A percentile compares a stretch with the other conserved stretches of the same genome.
These are phyloP conservation scores for Didymella exigua DNA, from an alignment of 2,329 filamentous ascomycete genomes.

Conservation along the genomic window DNA sequence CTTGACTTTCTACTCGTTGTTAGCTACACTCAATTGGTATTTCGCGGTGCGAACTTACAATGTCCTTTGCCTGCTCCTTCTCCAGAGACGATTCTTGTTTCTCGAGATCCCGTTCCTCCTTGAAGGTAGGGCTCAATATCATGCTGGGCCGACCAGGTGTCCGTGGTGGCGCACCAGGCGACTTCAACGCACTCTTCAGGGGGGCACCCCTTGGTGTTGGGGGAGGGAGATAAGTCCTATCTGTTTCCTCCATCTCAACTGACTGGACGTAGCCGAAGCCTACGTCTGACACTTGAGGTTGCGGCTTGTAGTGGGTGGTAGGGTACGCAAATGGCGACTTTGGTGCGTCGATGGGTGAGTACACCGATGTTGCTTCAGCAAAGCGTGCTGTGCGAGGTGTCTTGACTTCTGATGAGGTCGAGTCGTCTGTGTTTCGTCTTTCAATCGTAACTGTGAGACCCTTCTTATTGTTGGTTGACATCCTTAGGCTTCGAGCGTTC, in stretches of 20 bases:
- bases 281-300: constrained; percentile 80
- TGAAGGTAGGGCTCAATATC: constrained; percentile 88
- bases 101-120: constrained; percentile 84
- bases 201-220: constrained; percentile 70
- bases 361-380: constrained; percentile 77
- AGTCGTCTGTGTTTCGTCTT: constrained; percentile 50
- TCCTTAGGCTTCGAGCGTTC: constrained; percentile 47
- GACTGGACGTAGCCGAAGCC: constrained; percentile 85
- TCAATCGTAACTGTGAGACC: constrained; percentile 49
- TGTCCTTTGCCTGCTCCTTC: constrained; percentile 82
- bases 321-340: constrained; percentile 58
- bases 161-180: constrained; percentile 76
- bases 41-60: constrained; percentile 67
- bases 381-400: constrained; percentile 77
- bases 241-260: constrained; percentile 61
- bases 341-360: constrained; percentile 72
- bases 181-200: constrained; percentile 87
- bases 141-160: constrained; percentile 65
- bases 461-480: constrained; percentile 55
- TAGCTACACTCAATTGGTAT: constrained; percentile 29
- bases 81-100: constrained; percentile 82
- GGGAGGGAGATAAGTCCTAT: constrained; percentile 55
- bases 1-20: constrained; percentile 79
- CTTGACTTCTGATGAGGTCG: constrained; percentile 58
- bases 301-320: constrained; percentile 61